Evolutionary conservation across 2,329 filamentous ascomycete genomes (phyloP), one percentile per base, ranked within the genome.

Genomic region (Fusarium brachygibbosum): DNA sequence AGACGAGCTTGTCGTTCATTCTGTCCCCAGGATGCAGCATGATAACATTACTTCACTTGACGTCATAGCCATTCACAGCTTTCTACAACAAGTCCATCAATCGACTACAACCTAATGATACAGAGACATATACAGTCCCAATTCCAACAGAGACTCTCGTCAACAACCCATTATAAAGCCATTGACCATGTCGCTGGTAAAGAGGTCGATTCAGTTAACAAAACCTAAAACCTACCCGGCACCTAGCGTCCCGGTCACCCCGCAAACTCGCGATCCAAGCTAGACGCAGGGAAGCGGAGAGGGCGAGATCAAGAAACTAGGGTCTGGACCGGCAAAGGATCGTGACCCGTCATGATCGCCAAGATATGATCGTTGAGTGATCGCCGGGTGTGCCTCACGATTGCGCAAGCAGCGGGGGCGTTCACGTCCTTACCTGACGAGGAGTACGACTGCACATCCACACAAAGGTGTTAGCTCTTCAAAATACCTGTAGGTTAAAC

Each of bases 231-330:
- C 14, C 21, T 42, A 51, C 48, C 48, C 48, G 23, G 34, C 32
- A 51, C 34, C 17, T 38, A 19, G 23, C 31, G 21, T 9, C 21
- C 23, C 10, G 34, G 11, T 7, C 10, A 21, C 23, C 34, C 48
- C 34, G 48, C 48, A 37, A 29, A 38, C 28, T n/a, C 17, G 12
- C 16, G 14, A 38, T 13, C 25, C 13, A 17, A 50, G 9, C 46
- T 50, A 28, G 23, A 51, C 3, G 34, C 32, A 51, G 5, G 23
- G 34, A 38, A 40, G 48, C n/a, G 48, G 48, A 40, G 48, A 38
- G 11, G 23, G 17, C 48, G 13, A 38, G 25, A 29, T 19, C 17
- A 37, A 50, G 34, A 17, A 29, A 11, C 19, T 19, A 40, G 13
- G 14, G 34, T 51, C 13, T 40, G 10, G 32, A 17, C 21, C 23